Percentiles rank a stretch among this genome's conserved stretches.
phyloP scores from a whole-genome alignment of 768 basidiomycete genomes.

The Pisolithus albus region DNA sequence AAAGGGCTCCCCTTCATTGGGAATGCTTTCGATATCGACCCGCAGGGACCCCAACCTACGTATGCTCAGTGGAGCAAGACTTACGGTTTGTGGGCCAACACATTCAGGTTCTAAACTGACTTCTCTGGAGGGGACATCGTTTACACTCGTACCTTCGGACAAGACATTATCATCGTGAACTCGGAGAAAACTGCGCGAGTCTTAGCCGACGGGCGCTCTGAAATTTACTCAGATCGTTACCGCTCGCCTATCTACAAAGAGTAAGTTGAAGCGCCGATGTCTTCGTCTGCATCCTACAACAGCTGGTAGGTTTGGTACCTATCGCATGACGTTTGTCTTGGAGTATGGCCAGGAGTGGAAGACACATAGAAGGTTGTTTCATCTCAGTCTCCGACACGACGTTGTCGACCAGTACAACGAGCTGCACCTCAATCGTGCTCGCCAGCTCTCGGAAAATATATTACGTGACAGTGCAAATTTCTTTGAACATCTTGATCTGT shows the following conservation, averaged over 20 bases:
- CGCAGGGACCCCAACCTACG: slow-evolving; percentile 5
- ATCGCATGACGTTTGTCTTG: slow-evolving; percentile 6
- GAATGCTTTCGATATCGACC: slow-evolving; percentile 9
- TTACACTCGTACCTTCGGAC: background rate
- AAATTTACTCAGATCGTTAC: slow-evolving; percentile 3
- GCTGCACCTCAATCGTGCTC: background rate
- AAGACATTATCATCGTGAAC: slow-evolving; percentile 4
- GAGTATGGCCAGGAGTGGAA: slow-evolving; percentile 13
- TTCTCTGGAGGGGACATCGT: slow-evolving; percentile 3
- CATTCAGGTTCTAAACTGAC: background rate
- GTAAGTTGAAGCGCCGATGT: background rate
- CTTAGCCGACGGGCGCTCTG: slow-evolving; percentile 3
- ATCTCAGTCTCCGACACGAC: slow-evolving; percentile 6
- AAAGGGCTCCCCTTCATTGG: slow-evolving; percentile 9
- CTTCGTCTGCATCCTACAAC: background rate
- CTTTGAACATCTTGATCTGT: slow-evolving; percentile 2
- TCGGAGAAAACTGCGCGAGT: slow-evolving; percentile 4
- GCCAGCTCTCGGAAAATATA: background rate
- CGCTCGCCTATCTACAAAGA: background rate
- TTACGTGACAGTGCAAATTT: background rate
- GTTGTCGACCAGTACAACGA: slow-evolving; percentile 4
- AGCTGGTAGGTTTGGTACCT: slow-evolving; percentile 2
- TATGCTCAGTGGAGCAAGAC: slow-evolving; percentile 16
- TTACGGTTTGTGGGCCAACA: slow-evolving; percentile 7
- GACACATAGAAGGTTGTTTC: slow-evolving; percentile 10